Conservation (phyloP, 805 yeast genomes). For the Blastobotrys americana region DNA sequence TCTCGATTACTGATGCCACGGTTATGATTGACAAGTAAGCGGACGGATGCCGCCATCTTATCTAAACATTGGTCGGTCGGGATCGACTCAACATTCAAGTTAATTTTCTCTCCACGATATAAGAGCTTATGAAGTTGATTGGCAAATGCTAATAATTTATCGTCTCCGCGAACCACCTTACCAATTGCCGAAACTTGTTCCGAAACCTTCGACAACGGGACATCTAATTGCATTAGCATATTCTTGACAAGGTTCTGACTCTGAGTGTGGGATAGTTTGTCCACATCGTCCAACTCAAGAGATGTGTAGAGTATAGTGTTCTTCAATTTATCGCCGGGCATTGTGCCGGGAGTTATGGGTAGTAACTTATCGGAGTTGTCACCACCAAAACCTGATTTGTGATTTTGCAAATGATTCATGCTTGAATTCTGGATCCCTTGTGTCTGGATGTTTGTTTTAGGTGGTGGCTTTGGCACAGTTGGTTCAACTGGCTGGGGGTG, state of each 20-base stretch:
- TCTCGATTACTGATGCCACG: too few relatives aligned
- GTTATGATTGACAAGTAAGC: too few relatives aligned
- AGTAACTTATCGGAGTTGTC: too few relatives aligned
- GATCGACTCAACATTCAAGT: background rate
- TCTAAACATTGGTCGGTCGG: background rate
- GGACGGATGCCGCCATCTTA: background rate
- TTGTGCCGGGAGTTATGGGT: background rate
- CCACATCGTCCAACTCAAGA: conserved; percentile 14
- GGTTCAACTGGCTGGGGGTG: too few relatives aligned
- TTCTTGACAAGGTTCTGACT: conserved; percentile 16
- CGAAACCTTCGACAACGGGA: conserved; percentile 10
- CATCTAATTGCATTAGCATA: conserved; percentile 11
- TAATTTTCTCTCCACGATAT: background rate
- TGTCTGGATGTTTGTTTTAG: too few relatives aligned
- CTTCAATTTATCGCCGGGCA: background rate
- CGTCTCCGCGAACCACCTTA: background rate
- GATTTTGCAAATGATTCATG: too few relatives aligned
- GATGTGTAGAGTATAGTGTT: conserved; percentile 7
- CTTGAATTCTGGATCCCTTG: too few relatives aligned
- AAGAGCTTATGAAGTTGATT: background rate
- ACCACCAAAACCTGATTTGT: too few relatives aligned
- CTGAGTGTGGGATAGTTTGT: conserved; percentile 7
- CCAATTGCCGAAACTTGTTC: conserved; percentile 9
- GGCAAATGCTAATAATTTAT: background rate
- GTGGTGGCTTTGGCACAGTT: too few relatives aligned